Evolutionary conservation across 176 grass and related monocot species (phyloP).

Genomic region (Leersia perrieri): DNA sequence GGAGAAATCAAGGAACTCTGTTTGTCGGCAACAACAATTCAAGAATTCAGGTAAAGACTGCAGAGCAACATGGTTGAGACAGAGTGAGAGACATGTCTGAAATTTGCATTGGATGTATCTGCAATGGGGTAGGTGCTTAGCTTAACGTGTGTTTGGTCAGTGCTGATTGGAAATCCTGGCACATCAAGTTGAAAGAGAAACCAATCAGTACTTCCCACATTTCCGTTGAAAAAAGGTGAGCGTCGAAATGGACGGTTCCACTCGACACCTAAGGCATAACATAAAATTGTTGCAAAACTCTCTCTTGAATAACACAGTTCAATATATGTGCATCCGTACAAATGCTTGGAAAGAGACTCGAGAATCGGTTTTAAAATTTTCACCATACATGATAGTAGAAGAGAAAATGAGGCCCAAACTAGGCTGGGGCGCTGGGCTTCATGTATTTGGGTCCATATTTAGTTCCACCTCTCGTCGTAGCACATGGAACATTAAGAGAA

Average conservation of each 20-base stretch:
- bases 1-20: neutral
- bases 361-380: too few species aligned
- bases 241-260: neutral
- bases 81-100: neutral
- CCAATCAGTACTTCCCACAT: neutral
- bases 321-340: too few species aligned
- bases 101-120: neutral
- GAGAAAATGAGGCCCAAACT: too few species aligned
- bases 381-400: too few species aligned
- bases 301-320: neutral
- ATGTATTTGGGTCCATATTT: too few species aligned
- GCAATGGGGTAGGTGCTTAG: neutral
- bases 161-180: neutral
- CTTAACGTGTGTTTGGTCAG: neutral
- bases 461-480: too few species aligned
- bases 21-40: neutral
- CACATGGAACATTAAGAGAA: too few species aligned
- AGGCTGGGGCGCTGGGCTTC: too few species aligned
- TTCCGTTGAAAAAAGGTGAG: neutral
- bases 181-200: neutral
- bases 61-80: neutral
- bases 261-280: neutral
- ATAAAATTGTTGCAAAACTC: neutral
- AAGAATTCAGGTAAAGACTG: neutral
- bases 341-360: too few species aligned